phyloP scores from a whole-genome alignment of 2,329 filamentous ascomycete genomes.

The Chaetomium globosum region DNA sequence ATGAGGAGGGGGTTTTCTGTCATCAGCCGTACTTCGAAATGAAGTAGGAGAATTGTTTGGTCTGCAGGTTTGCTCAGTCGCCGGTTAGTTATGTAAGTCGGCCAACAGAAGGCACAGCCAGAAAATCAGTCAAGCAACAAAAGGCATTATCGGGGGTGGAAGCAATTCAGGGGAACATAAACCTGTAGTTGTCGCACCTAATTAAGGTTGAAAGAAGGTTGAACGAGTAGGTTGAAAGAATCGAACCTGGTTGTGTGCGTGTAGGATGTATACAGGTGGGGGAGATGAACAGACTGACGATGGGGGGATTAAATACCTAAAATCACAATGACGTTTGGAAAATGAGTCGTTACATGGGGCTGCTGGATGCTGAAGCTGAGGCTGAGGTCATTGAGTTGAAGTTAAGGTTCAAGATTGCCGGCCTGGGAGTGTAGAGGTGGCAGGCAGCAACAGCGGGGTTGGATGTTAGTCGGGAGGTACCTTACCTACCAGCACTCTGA shows the following conservation, averaged over 20 bases:
- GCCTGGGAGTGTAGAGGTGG: not conserved
- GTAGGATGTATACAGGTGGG: too few species aligned
- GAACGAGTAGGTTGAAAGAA: too few species aligned
- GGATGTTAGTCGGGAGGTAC: not conserved
- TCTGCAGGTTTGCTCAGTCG: not conserved
- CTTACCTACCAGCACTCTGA: not conserved
- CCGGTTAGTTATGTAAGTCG: constrained; percentile 2
- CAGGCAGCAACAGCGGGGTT: constrained; percentile 24
- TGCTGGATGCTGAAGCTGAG: not conserved
- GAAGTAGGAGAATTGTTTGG: not conserved
- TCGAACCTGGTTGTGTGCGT: too few species aligned
- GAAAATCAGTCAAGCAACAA: not conserved
- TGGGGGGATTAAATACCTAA: not conserved
- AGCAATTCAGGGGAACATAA: not conserved
- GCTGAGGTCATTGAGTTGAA: not conserved
- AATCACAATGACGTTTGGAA: not conserved
- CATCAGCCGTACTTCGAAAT: not conserved
- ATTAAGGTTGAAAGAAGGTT: too few species aligned
- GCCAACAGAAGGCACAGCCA: too few species aligned
- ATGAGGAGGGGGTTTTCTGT: not conserved
- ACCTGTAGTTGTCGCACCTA: not conserved
- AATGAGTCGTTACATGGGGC: not conserved
- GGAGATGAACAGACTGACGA: too few species aligned
- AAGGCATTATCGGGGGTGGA: not conserved
- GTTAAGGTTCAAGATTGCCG: not conserved